Percentiles rank a stretch among this genome's conserved stretches.
Evolutionary conservation across 2,329 filamentous ascomycete genomes (phyloP).

Genomic region (Claviceps capensis): DNA sequence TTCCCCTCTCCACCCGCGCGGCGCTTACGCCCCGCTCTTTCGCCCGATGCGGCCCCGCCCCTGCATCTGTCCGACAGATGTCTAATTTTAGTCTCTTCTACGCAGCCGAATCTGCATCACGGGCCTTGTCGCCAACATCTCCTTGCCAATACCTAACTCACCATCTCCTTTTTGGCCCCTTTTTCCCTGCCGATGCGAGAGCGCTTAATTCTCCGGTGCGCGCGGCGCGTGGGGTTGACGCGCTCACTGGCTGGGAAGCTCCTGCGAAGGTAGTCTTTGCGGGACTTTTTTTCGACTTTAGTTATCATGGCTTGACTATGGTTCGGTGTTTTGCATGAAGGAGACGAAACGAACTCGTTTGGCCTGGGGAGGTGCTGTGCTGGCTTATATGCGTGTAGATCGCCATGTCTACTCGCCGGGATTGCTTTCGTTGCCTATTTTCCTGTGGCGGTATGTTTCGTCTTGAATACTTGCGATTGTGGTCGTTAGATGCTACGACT

Average conservation of each 20-base stretch:
- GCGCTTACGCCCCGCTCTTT: constrained; percentile 1
- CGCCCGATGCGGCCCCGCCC: not conserved
- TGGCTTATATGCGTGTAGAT: too few relatives aligned
- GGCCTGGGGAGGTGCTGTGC: too few relatives aligned
- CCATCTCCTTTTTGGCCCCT: too few relatives aligned
- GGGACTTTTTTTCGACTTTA: not conserved
- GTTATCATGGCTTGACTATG: not conserved
- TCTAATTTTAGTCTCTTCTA: not conserved
- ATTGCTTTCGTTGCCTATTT: not conserved
- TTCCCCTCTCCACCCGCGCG: not conserved
- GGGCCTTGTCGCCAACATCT: not conserved
- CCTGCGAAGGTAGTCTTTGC: not conserved
- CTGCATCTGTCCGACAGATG: not conserved
- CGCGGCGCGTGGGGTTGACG: not conserved
- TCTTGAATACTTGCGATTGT: not conserved
- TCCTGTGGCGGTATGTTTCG: not conserved
- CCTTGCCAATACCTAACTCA: too few relatives aligned
- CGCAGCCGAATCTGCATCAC: not conserved
- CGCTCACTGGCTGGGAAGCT: not conserved
- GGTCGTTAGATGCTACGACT: not conserved
- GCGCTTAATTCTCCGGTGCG: not conserved
- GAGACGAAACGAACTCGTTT: too few relatives aligned
- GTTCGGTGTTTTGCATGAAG: too few relatives aligned
- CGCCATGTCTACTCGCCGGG: not conserved
- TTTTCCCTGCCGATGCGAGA: not conserved